Percentiles rank a stretch among this genome's conserved stretches.
phyloP scores from a whole-genome alignment of 2,329 filamentous ascomycete genomes.

The Penicillium sp. region DNA sequence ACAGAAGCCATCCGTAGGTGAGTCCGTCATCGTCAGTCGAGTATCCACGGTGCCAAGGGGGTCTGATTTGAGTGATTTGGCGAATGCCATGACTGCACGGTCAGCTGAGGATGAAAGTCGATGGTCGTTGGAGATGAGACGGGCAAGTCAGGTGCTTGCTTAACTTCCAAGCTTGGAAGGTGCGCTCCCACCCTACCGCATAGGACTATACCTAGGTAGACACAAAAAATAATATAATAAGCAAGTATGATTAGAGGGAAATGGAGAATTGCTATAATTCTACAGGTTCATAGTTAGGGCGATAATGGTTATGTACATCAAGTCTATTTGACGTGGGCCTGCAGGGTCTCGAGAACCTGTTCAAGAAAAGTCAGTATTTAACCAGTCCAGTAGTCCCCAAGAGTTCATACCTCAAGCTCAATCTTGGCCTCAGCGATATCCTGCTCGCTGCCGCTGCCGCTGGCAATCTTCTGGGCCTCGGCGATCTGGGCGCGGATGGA shows the following conservation, averaged over 20 bases:
- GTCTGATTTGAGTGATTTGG: slow-evolving; percentile 10
- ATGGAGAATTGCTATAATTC: slow-evolving; percentile 34
- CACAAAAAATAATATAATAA: slow-evolving; percentile 12
- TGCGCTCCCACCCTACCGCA: slow-evolving; percentile 6
- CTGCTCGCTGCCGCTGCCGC: slow-evolving; percentile 83
- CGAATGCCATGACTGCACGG: slow-evolving; percentile 5
- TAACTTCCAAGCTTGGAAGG: slow-evolving; percentile 9
- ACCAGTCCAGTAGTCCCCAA: background rate
- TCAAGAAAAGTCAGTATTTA: slow-evolving; percentile 8
- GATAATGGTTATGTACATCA: slow-evolving; percentile 36
- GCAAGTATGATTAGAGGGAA: slow-evolving; percentile 12
- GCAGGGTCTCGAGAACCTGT: slow-evolving; percentile 44
- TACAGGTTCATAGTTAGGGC: slow-evolving; percentile 30
- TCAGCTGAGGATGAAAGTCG: background rate
- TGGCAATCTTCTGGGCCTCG: slow-evolving; percentile 91
- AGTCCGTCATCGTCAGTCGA: slow-evolving; percentile 14
- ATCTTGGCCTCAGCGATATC: slow-evolving; percentile 99
- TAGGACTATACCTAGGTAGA: background rate
- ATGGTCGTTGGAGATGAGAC: background rate
- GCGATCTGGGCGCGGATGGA: slow-evolving; percentile 80
- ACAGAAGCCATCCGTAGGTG: slow-evolving; percentile 2
- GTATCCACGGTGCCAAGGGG: slow-evolving; percentile 16
- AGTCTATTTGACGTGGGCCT: slow-evolving; percentile 42
- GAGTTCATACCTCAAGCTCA: slow-evolving; percentile 73
- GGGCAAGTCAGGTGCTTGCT: background rate